Evolutionary conservation across 1,139 yeast genomes (phyloP).

Genomic region (Suhomyces choctaworum): DNA sequence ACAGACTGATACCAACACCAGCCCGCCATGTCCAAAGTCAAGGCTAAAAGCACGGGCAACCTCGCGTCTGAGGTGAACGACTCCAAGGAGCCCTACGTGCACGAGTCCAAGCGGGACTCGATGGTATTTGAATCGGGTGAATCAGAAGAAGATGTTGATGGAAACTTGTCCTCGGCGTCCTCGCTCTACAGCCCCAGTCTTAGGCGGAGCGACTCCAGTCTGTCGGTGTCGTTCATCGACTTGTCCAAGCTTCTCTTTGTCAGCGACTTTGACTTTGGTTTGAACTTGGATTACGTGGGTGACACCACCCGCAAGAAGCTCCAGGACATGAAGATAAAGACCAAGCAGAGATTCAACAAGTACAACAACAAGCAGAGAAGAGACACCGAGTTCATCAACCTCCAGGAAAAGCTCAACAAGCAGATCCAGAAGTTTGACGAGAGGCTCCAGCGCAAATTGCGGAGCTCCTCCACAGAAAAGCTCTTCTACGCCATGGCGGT

Average conservation of each 20-base stretch:
- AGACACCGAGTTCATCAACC: slow-evolving; percentile 27
- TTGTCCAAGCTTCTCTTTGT: slow-evolving; percentile 38
- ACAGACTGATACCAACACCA: too few species aligned
- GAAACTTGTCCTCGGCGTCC: slow-evolving; percentile 9
- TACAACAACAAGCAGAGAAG: slow-evolving; percentile 17
- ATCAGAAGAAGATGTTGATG: slow-evolving; percentile 11
- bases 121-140: slow-evolving; percentile 3
- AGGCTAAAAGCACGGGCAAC: slow-evolving; percentile 5
- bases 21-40: not conserved
- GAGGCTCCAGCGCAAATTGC: slow-evolving; percentile 50
- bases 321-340: slow-evolving; percentile 38
- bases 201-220: slow-evolving; percentile 32
- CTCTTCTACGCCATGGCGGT: slow-evolving; percentile 76
- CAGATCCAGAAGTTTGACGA: slow-evolving; percentile 58
- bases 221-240: slow-evolving; percentile 41
- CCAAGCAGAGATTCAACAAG: slow-evolving; percentile 34
- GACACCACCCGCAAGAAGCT: slow-evolving; percentile 38
- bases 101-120: not conserved
- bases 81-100: not conserved
- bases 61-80: not conserved
- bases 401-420: slow-evolving; percentile 37
- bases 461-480: slow-evolving; percentile 72
- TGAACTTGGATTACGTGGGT: slow-evolving; percentile 39
- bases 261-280: slow-evolving; percentile 48
- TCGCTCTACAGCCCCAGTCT: slow-evolving; percentile 7